A percentile compares a stretch with the other conserved stretches of the same genome.
These are phyloP conservation scores for Trypanosomatidae sp. DNA, from an alignment of 208 protist genomes.

Conservation along the genomic window DNA sequence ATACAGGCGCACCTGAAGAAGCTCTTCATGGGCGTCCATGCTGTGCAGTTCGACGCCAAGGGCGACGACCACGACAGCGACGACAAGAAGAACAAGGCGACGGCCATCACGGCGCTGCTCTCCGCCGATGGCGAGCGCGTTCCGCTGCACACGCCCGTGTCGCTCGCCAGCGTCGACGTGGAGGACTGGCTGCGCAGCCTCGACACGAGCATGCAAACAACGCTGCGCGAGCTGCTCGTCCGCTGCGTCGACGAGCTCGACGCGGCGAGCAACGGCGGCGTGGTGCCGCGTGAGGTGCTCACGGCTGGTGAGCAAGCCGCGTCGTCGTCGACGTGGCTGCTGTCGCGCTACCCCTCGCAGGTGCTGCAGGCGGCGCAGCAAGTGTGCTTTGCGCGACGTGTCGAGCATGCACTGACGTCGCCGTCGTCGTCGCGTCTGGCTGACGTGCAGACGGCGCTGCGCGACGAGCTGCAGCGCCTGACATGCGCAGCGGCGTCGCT, in stretches of 20 bases:
- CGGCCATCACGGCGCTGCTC: slow-evolving; percentile 83
- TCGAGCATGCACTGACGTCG: slow-evolving; percentile 46
- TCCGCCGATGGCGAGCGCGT: slow-evolving; percentile 84
- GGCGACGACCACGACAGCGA: no score
- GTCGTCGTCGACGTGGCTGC: no score
- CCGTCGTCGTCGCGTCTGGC: neutral
- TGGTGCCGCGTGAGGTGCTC: no score
- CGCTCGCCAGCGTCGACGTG: slow-evolving; percentile 80
- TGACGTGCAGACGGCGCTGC: neutral
- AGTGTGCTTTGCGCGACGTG: slow-evolving; percentile 63
- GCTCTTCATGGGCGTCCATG: slow-evolving; percentile 90
- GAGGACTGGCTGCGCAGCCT: slow-evolving; percentile 90
- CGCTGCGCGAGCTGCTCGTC: slow-evolving; percentile 57
- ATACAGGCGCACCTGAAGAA: slow-evolving; percentile 91
- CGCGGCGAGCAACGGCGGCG: slow-evolving; percentile 12
- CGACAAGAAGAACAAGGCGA: no score
- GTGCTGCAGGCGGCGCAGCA: slow-evolving; percentile 75
- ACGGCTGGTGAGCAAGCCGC: no score
- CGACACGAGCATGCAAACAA: slow-evolving; percentile 74
- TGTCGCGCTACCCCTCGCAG: slow-evolving; percentile 80
- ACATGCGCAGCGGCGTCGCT: no score
- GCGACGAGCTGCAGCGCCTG: no score
- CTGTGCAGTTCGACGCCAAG: slow-evolving; percentile 68
- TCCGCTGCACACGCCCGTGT: slow-evolving; percentile 37
- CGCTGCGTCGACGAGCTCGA: slow-evolving; percentile 36